Base-by-base conservation (phyloP, 306 rosid species). In the Pyrus betulifolia region DNA sequence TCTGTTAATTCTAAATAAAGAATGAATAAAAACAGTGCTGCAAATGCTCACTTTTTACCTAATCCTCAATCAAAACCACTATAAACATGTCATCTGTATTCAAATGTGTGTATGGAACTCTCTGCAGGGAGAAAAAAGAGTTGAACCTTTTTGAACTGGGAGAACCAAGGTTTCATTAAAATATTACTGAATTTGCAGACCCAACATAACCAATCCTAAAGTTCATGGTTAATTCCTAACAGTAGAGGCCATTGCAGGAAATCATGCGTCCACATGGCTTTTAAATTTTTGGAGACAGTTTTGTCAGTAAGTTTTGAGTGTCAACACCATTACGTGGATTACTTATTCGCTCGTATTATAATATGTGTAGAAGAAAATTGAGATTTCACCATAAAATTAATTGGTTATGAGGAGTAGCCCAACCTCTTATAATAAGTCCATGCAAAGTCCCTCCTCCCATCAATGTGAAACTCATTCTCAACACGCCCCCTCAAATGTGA, bases 51-150 rank as follows among this genome's bases (percentile, higher is more conserved):
- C 68, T 72, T 72, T 59, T 23, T 58, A 72, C 68, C 76, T 58
- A 72, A 72, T 17, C 25, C 68, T 25, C 0, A 23, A 72, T 72
- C 40, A 72, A 38, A 72, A 58, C 17, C 40, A 14, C 22, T 8
- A 64, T 25, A 61, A 27, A 27, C 6, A 27, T 6, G 19, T 25
- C 38, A 62, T 14, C 15, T 14, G 30, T 61, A 27, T 62, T 12
- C 35, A 27, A 61, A 61, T 18, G 28, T 62, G 38, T 62, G 40
- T 62, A 6, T 27, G 76, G 17, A 71, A 55, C 22, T 35, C 33
- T 33, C 67, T 22, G 65, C 76, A 57, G 76, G 33, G 11, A 71
- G 49, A 54, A 40, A 54, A 72, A 68, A 72, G 76, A 58, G 76
- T 1, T 13, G 11, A 42, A 27, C 76, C 76, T 58, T 58, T 72